These are phyloP conservation scores for Gossypium schwendimanii DNA, from an alignment of 441 rosid genomes.

Conservation along the genomic window DNA sequence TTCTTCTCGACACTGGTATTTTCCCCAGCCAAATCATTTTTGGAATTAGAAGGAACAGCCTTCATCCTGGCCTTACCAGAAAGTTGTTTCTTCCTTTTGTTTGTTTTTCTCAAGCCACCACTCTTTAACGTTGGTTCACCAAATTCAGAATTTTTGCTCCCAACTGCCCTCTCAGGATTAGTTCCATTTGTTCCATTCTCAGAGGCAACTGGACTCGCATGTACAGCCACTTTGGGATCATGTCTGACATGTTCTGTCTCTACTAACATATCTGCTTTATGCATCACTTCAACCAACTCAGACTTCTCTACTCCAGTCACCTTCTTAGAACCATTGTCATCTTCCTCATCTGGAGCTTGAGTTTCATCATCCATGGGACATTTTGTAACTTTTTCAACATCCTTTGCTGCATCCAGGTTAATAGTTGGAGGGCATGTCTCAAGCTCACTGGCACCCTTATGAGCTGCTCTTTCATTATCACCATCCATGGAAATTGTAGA, in stretches of 20 bases:
- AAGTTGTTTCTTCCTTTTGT: slow-evolving; percentile 19
- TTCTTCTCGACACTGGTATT: slow-evolving; percentile 10
- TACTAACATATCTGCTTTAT: slow-evolving; percentile 16
- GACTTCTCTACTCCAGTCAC: slow-evolving; percentile 20
- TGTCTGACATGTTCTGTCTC: slow-evolving; percentile 12
- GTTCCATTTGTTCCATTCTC: slow-evolving; percentile 17
- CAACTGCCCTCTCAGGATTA: slow-evolving; percentile 14
- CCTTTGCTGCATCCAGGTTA: slow-evolving; percentile 23
- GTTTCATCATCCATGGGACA: slow-evolving; percentile 44
- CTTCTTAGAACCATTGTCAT: slow-evolving; percentile 21
- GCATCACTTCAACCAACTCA: slow-evolving; percentile 16
- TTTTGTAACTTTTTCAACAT: slow-evolving; percentile 6
- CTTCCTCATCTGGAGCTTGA: slow-evolving; percentile 44
- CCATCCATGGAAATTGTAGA: slow-evolving; percentile 17
- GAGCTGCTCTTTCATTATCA: slow-evolving; percentile 19
- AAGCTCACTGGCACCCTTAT: slow-evolving; percentile 22
- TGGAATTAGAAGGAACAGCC: slow-evolving; percentile 18
- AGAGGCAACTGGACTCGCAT: slow-evolving; percentile 18
- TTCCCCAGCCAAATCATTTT: slow-evolving; percentile 15
- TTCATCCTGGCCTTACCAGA: slow-evolving; percentile 25
- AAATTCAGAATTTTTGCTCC: slow-evolving; percentile 12
- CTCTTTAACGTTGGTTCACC: slow-evolving; percentile 17
- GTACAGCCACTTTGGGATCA: slow-evolving; percentile 9
- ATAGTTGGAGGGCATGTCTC: slow-evolving; percentile 22
- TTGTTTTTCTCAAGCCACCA: slow-evolving; percentile 13